These are phyloP conservation scores for Harringtonia aguacate DNA, from an alignment of 2,329 filamentous ascomycete species.

Conservation along the genomic window DNA sequence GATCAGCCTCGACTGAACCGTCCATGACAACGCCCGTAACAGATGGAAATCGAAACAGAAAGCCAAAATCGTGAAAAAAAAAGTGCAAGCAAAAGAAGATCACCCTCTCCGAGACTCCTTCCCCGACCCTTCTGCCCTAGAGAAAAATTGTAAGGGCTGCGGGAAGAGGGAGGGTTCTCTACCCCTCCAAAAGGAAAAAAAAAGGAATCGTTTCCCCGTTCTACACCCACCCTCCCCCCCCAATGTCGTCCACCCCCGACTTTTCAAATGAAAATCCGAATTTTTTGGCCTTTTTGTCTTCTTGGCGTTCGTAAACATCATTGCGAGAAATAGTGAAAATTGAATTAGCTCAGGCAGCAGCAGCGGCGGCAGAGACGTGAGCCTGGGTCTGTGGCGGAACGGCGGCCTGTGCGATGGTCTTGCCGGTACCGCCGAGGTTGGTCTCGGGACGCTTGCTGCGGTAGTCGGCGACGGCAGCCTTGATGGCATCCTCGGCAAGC, in stretches of 20 bases:
- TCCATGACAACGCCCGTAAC: background rate
- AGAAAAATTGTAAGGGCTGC: too few species aligned
- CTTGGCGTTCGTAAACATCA: background rate
- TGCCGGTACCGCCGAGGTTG: constrained; percentile 61
- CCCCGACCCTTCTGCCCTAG: background rate
- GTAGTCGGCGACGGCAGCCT: constrained; percentile 83
- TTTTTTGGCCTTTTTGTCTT: background rate
- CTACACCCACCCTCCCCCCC: too few species aligned
- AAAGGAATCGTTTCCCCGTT: too few species aligned
- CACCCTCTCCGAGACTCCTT: background rate
- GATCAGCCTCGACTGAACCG: background rate
- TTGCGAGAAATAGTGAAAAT: background rate
- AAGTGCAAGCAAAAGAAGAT: background rate
- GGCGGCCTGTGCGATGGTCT: constrained; percentile 10
- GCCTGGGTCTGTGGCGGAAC: constrained; percentile 2
- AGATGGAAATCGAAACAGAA: background rate
- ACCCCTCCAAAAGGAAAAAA: background rate
- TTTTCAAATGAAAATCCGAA: too few species aligned
- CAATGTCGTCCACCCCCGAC: too few species aligned
- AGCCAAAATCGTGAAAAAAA: background rate
- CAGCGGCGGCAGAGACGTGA: too few species aligned
- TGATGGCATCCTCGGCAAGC: constrained; percentile 88
- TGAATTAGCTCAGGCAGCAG: constrained; percentile 2
- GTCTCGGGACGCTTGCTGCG: constrained; percentile 86
- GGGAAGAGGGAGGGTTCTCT: too few species aligned